A percentile compares a stretch with the other conserved stretches of the same genome.
Evolutionary conservation across 108 stramenopile genomes (phyloP).

Genomic region (Aurantiochytrium sp.): DNA sequence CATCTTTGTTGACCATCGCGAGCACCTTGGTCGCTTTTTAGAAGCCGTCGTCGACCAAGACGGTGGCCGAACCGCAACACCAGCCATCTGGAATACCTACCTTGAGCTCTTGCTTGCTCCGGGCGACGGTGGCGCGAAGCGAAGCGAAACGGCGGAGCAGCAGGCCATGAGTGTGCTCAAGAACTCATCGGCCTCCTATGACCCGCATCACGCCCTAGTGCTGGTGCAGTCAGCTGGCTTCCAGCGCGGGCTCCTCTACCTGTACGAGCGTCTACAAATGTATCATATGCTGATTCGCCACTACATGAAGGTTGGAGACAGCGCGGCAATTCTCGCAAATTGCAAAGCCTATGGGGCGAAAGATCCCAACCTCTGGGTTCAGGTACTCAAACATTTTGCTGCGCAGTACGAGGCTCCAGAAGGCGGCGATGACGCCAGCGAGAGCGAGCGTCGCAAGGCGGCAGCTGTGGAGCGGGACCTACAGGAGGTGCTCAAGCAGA

Average conservation of each 20-base stretch:
- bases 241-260: constrained; percentile 30
- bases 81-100: not conserved
- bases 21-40: not conserved
- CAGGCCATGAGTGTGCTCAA: constrained; percentile 30
- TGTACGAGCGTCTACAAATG: constrained; percentile 28
- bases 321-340: not conserved
- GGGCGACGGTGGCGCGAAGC: not conserved
- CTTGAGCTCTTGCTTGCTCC: not conserved
- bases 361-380: not conserved
- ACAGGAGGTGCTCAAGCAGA: not conserved
- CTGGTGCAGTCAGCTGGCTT: constrained; percentile 39
- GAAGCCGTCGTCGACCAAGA: not conserved
- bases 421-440: too few relatives aligned
- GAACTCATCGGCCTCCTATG: constrained; percentile 29
- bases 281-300: constrained; percentile 16
- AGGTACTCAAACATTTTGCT: not conserved
- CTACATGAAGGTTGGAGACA: constrained; percentile 11
- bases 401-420: not conserved
- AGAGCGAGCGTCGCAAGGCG: too few relatives aligned
- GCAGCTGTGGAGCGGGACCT: not conserved
- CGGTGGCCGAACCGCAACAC: not conserved
- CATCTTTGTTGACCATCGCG: not conserved
- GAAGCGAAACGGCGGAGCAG: not conserved
- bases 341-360: not conserved
- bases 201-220: constrained; percentile 38